Evolutionary conservation across 1,284 basidiomycete genomes (phyloP).

Genomic region (Puccinia novopanici): DNA sequence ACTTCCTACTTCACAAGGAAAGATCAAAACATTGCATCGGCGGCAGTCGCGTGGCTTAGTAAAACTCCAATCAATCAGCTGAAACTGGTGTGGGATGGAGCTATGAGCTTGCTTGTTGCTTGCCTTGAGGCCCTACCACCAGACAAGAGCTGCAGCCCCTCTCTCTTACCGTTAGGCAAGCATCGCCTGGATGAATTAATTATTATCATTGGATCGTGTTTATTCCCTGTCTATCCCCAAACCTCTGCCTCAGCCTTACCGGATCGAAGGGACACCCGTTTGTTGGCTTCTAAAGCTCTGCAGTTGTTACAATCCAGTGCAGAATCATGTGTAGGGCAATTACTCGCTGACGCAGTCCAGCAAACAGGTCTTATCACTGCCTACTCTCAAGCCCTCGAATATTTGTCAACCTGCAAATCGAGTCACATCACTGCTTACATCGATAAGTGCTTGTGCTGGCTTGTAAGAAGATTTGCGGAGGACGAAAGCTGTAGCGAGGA

Average conservation of each 20-base stretch:
- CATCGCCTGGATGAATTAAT: conserved; percentile 25
- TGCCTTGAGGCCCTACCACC: conserved; percentile 33
- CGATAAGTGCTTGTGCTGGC: conserved; percentile 40
- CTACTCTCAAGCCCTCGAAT: conserved; percentile 28
- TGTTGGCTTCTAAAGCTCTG: conserved; percentile 22
- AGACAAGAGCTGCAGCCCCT: not conserved
- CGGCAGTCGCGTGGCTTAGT: conserved; percentile 16
- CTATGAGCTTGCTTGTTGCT: conserved; percentile 36
- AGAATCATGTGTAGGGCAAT: conserved; percentile 7
- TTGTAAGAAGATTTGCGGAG: conserved; percentile 48
- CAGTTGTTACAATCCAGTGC: conserved; percentile 6
- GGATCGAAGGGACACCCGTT: not conserved
- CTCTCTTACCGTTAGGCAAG: conserved; percentile 18
- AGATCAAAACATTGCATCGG: conserved; percentile 16
- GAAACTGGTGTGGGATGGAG: conserved; percentile 31
- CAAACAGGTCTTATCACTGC: conserved; percentile 25
- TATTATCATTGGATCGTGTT: conserved; percentile 9
- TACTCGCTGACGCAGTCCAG: conserved; percentile 19
- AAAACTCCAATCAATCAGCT: conserved; percentile 8
- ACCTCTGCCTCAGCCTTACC: not conserved
- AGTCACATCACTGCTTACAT: conserved; percentile 25
- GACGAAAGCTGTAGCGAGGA: conserved; percentile 23
- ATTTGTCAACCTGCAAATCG: conserved; percentile 19
- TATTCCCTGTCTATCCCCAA: conserved; percentile 7
- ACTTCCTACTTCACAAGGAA: conserved; percentile 14